Conservation (phyloP, 2,329 filamentous ascomycete genomes). For the Calonectria pseudoturangicola region DNA sequence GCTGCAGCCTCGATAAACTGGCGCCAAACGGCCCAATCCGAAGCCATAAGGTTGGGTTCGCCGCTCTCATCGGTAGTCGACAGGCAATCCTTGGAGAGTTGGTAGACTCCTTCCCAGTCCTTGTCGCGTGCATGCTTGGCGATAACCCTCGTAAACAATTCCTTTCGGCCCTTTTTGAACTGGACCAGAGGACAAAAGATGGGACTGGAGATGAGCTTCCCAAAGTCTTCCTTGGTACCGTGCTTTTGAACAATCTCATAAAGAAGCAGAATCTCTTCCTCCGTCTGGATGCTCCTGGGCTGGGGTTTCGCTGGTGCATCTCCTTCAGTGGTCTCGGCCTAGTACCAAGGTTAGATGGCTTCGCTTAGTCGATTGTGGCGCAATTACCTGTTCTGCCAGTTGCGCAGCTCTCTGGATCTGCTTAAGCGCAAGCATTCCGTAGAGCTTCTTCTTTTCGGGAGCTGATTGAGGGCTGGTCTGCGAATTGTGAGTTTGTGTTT, state of each 20-base stretch:
- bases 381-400: slow-evolving; percentile 64
- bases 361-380: no score
- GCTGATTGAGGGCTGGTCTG: slow-evolving; percentile 69
- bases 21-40: slow-evolving; percentile 66
- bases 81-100: slow-evolving; percentile 67
- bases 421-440: slow-evolving; percentile 69
- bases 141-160: slow-evolving; percentile 66
- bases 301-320: slow-evolving; percentile 49
- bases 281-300: slow-evolving; percentile 62
- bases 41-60: slow-evolving; percentile 65
- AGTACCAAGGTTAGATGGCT: not conserved
- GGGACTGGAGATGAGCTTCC: slow-evolving; percentile 62
- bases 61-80: slow-evolving; percentile 60
- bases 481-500: slow-evolving; percentile 34
- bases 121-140: slow-evolving; percentile 60
- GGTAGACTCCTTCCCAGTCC: slow-evolving; percentile 66
- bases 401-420: slow-evolving; percentile 71
- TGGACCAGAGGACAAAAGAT: slow-evolving; percentile 65
- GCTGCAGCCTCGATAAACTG: slow-evolving; percentile 63
- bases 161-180: slow-evolving; percentile 68
- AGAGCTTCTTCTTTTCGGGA: slow-evolving; percentile 70
- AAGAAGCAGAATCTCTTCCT: slow-evolving; percentile 71
- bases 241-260: slow-evolving; percentile 68
- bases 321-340: slow-evolving; percentile 49
- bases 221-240: slow-evolving; percentile 64